Evolutionary conservation across 1,284 basidiomycete species (phyloP).

Genomic region (Cutaneotrichosporon sp.): DNA sequence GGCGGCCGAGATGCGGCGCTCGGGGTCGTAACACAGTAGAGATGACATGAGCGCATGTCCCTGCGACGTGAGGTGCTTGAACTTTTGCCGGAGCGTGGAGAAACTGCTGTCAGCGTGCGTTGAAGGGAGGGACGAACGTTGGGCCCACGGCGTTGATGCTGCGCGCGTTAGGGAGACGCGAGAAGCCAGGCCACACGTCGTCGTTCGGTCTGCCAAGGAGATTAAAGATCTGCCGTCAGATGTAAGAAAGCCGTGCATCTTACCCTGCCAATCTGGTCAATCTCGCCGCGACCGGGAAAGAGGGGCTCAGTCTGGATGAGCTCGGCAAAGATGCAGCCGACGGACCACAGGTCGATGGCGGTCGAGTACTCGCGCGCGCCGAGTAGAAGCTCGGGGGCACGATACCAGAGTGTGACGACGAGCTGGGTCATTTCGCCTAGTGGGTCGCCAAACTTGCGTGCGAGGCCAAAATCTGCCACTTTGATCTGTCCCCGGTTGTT

Average conservation of each 20-base stretch:
- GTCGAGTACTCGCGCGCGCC: slow-evolving; percentile 86
- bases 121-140: slow-evolving; percentile 21
- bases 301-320: slow-evolving; percentile 87
- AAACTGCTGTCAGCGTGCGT: slow-evolving; percentile 40
- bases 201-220: slow-evolving; percentile 83
- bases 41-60: slow-evolving; percentile 80
- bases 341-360: slow-evolving; percentile 97
- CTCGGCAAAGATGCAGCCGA: slow-evolving; percentile 91
- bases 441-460: slow-evolving; percentile 68
- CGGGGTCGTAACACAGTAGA: slow-evolving; percentile 84
- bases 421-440: slow-evolving; percentile 89
- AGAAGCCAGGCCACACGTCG: slow-evolving; percentile 79
- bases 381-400: slow-evolving; percentile 84
- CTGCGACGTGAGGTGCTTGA: slow-evolving; percentile 72
- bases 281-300: slow-evolving; percentile 91
- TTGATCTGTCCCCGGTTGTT: slow-evolving; percentile 98
- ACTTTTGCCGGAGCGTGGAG: slow-evolving; percentile 53
- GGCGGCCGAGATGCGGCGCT: slow-evolving; percentile 73
- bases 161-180: slow-evolving; percentile 69
- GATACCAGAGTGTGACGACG: slow-evolving; percentile 53
- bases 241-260: too few species aligned
- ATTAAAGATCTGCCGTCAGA: slow-evolving; percentile 61
- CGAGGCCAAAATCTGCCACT: slow-evolving; percentile 89
- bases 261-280: slow-evolving; percentile 76
- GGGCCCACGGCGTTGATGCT: slow-evolving; percentile 70